Conservation (phyloP, 306 rosid species). For the Pueraria montana region DNA sequence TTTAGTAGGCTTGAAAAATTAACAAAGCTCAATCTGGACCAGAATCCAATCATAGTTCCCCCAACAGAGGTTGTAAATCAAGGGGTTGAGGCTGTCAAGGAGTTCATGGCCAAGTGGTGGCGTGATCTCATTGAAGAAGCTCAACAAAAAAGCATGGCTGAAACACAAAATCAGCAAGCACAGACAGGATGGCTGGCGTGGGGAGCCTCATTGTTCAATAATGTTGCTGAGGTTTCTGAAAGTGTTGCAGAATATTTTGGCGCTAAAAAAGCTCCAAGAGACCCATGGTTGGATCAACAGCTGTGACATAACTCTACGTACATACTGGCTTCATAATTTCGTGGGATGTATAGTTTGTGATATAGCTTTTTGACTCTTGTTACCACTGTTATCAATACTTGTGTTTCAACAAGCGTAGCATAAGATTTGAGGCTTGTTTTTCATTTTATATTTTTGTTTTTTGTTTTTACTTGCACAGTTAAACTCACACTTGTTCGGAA, state of each 20-base stretch:
- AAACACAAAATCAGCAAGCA: constrained; percentile 49
- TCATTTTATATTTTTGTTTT: not conserved
- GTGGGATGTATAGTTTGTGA: constrained; percentile 31
- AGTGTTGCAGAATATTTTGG: constrained; percentile 57
- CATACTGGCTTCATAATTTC: constrained; percentile 6
- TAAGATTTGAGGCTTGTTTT: not conserved
- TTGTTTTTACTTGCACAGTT: not conserved
- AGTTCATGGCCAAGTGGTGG: constrained; percentile 62
- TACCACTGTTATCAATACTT: constrained; percentile 9
- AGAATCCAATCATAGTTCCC: constrained; percentile 59
- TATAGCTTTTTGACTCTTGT: not conserved
- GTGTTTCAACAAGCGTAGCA: not conserved
- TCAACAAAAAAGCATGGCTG: constrained; percentile 50
- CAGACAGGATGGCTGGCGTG: constrained; percentile 59
- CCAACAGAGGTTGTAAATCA: constrained; percentile 56
- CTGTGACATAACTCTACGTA: constrained; percentile 28
- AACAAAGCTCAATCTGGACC: constrained; percentile 60
- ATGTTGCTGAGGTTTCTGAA: constrained; percentile 56
- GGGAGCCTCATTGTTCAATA: constrained; percentile 60
- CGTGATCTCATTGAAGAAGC: constrained; percentile 48
- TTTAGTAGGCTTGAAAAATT: constrained; percentile 59
- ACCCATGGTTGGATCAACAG: constrained; percentile 58
- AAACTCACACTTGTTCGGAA: not conserved
- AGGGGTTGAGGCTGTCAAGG: constrained; percentile 64
- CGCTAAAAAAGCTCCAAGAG: constrained; percentile 48